Base-by-base conservation (phyloP, 129 eudicot species). In the Apium graveolens region DNA sequence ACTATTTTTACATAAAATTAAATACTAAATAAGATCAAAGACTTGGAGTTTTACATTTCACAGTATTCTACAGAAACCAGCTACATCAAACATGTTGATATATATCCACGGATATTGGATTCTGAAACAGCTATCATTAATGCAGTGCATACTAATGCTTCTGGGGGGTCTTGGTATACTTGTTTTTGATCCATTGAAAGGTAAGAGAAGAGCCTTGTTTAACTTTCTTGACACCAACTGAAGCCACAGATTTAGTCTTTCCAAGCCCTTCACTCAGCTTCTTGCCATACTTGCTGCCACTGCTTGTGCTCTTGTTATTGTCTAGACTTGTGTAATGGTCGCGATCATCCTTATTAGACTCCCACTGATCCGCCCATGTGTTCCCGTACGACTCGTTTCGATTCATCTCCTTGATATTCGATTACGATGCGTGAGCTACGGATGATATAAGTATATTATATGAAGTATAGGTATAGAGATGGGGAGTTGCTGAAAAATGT, bases 211-310 rank as follows among this genome's bases (percentile, higher is more conserved):
- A 37, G 49, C 75, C 75, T 21, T 37, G 17, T 43, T 71, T 71
- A 4, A 71, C 31, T 39, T 39, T 71, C 75, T 71, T 71, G 75
- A 71, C 8, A 39, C 75, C 75, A 37, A 38, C 48, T 18, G 75
- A 71, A 71, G 75, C 75, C 49, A 71, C 75, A n/a, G 49, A 49
- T 39, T 71, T 71, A 21, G 75, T 71, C 48, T 71, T 71, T 43
- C 49, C 75, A 4, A 69, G n/a, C 24, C 74, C 43, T 69, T 69
- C 74, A 5, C 39, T 10, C 1, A 69, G 24, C 8, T 35, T 35
- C n/a, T 69, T 34, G 0, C 27, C 74, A 2, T 34, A 35, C 17
- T 71, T 71, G 48, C 31, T 37, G 29, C 75, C 10, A 17, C 72
- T 66, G 21, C 39, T 31, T 1, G 20, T 13, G 72, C 44, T 69